phyloP scores from a whole-genome alignment of 768 basidiomycete genomes.

The Amanita subjunquillea region DNA sequence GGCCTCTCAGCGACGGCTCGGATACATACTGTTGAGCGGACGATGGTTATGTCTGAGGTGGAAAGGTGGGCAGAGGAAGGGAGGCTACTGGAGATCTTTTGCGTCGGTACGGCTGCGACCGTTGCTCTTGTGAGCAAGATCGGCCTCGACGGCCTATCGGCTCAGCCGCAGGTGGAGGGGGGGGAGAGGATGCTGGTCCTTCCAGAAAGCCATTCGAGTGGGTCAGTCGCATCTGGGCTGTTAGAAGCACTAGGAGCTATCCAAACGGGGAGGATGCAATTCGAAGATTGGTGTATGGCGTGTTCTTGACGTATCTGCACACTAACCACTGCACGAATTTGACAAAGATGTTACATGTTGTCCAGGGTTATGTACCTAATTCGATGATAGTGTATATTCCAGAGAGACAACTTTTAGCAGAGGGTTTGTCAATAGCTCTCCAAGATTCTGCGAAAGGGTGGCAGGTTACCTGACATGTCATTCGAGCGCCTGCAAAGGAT shows the following conservation, averaged over 20 bases:
- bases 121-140: slow-evolving; percentile 56
- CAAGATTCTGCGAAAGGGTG: too few species aligned
- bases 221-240: slow-evolving; percentile 53
- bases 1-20: slow-evolving; percentile 17
- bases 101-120: slow-evolving; percentile 69
- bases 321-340: too few species aligned
- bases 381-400: too few species aligned
- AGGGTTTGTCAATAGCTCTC: too few species aligned
- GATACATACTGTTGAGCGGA: not conserved
- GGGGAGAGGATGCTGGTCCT: slow-evolving; percentile 28
- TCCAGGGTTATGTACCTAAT: too few species aligned
- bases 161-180: not conserved
- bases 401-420: too few species aligned
- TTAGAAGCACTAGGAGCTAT: slow-evolving; percentile 55
- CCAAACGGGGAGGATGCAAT: slow-evolving; percentile 57
- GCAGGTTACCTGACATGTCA: too few species aligned
- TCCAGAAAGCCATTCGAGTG: slow-evolving; percentile 31
- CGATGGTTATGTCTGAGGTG: not conserved
- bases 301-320: not conserved
- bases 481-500: too few species aligned
- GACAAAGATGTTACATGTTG: too few species aligned
- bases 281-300: slow-evolving; percentile 53
- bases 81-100: slow-evolving; percentile 62
- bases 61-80: slow-evolving; percentile 33
- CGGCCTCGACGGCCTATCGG: slow-evolving; percentile 26